Evolutionary conservation across 768 basidiomycete species (phyloP), one percentile per base, ranked within the genome.

Genomic region (Rhodotorula sphaerocarpa): DNA sequence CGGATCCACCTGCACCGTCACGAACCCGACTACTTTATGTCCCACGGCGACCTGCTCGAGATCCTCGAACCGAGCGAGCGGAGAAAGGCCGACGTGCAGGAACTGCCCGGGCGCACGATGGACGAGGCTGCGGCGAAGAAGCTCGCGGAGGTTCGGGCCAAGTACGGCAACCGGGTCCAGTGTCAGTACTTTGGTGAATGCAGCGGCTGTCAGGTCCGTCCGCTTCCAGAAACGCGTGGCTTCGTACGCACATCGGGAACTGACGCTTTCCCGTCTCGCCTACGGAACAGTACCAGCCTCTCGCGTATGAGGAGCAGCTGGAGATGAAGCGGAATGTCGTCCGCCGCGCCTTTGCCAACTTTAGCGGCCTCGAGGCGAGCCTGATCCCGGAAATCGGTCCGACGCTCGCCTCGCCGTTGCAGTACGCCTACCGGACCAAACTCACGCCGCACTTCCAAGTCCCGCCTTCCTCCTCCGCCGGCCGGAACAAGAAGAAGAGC

Each of bases 361-460:
- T 86, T 72, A 88, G 88, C 10, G 60, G 66, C 31, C 78, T 95
- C 1, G 75, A 82, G 5, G 71, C 79, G 4, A 73, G 79, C 0
- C 74, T 78, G 0, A 76, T 93, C 3, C 91, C 93, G 12, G 55
- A 74, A 0, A 83, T 90, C 25, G 79, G 80, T 43, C 76, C 83
- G 1, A 95, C 91, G 1, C 83, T 90, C 11, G 81, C 83, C n/a
- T 90, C 88, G 0, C 95, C 93, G 0, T 78, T 88, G 52, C 84
- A 92, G 57, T 96, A 93, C 74, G 82, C 80, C 55, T 99, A 99
- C 74, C 83, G 93, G 36, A 99, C 95, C 3, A 99, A 99, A 77
- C 84, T 99, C 56, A 96, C 95, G 0, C 95, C 95, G 0, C 95
- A 99, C 74, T 97, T 97, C 65, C 88, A 91, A 28, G 81, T 84